Conservation (phyloP, 164 flowering plant species). For the Aristolochia contorta region DNA sequence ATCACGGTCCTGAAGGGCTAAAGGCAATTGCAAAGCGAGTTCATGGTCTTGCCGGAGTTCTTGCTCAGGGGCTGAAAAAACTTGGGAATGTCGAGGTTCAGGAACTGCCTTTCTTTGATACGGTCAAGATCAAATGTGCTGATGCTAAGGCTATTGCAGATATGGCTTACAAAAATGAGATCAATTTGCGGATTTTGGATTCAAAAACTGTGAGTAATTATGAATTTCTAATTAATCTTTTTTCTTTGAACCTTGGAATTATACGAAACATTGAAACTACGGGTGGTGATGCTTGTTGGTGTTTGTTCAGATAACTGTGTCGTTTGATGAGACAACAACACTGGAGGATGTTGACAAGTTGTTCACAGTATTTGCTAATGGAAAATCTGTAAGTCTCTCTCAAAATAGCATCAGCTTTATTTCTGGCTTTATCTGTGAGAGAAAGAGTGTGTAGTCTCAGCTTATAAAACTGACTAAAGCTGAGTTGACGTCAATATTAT, state of each 20-base stretch:
- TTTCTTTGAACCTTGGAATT: neutral
- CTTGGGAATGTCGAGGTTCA: constrained; percentile 79
- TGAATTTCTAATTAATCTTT: constrained; percentile 1
- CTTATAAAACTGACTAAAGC: no score
- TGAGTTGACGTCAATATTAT: no score
- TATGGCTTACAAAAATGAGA: constrained; percentile 62
- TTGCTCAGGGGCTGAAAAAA: constrained; percentile 75
- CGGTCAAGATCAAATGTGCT: constrained; percentile 75
- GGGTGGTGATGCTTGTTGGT: constrained; percentile 4
- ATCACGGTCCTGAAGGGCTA: constrained; percentile 96
- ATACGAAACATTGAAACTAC: neutral
- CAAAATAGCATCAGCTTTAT: no score
- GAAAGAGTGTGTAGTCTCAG: no score
- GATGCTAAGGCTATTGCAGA: constrained; percentile 75
- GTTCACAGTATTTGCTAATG: constrained; percentile 65
- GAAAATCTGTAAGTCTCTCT: constrained; percentile 64
- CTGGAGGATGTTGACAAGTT: constrained; percentile 89
- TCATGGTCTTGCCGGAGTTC: constrained; percentile 86
- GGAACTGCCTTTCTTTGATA: constrained; percentile 86
- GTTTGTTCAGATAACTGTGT: constrained; percentile 66
- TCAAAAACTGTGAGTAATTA: constrained; percentile 53
- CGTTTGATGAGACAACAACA: constrained; percentile 93
- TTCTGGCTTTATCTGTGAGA: no score
- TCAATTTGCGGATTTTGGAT: constrained; percentile 74
- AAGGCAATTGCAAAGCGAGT: constrained; percentile 75